Evolutionary conservation across 2,329 filamentous ascomycete genomes (phyloP), one percentile per base, ranked within the genome.

Genomic region (Aspergillus novofumigatus): DNA sequence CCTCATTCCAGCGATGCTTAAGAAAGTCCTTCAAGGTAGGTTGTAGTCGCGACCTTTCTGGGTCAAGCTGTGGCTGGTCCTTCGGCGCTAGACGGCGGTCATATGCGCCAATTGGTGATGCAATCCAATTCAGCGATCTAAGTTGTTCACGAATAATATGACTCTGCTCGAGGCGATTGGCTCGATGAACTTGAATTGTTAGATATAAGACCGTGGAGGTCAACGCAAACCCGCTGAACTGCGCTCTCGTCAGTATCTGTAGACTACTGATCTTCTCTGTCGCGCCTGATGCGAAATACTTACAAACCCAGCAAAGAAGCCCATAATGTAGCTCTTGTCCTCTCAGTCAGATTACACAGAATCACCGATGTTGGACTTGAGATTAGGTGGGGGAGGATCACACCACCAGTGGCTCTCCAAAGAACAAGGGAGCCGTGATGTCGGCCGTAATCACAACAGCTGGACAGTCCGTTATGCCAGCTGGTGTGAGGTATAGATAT

Each of bases 1-100:
- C 89, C 52, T 81, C 74, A 72, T 94, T 93, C 90, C 90, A 93
- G 59, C 84, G 80, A 67, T 90, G 87, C 78, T 93, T 93, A 65
- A 87, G 80, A 38, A 84, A 78, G 69, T 92, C 88, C 54, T 86
- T 70, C 51, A 89, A 76, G 50, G 80, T 80, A 28, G 81, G 79
- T 51, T 49, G 29, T 47, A 28, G 52, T 56, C 9, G 52, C 6
- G 44, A 23, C 21, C 21, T 21, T 11, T 47, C 44, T 2, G 23
- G 44, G 23, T 47, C 44, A 23, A 47, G 21, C 10, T 20, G 44
- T 7, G 44, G 44, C 23, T 26, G 44, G 25, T 62, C 57, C 14
- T 57, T 59, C 28, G 65, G 65, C 6, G 62, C 54, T 14, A 69
- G 61, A 14, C 67, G 67, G 38, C 72, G 69, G 57, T 73, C 69